Evolutionary conservation across 306 rosid genomes (phyloP), one percentile per base, ranked within the genome.

Genomic region (Canavalia gladiata): DNA sequence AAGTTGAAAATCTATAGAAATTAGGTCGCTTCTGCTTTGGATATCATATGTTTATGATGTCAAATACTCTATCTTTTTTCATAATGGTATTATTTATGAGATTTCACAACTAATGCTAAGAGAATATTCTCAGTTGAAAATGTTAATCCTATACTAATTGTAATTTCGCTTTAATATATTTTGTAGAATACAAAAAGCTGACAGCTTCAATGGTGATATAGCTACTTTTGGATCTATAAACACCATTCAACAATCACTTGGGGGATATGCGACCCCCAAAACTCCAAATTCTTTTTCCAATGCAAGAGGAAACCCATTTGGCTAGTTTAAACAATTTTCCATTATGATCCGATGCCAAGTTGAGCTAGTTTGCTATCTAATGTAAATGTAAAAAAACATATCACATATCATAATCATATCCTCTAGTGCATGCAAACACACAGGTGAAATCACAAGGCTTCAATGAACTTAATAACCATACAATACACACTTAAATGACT

Each of bases 231-330:
- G 80, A 52, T 64, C 87, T 52, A 18, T 82, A 34, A 51, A 73
- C 78, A 42, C 75, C 13, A 67, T 57, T 73, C 91, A 84, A 70
- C 89, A 77, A 34, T 68, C 86, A 66, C n/a, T 50, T 30, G 79
- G 74, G 5, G 75, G 4, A 76, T 75, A 30, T 76, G 62, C 74
- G 63, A 78, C 84, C 25, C 81, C 84, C 37, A 49, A 57, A 67
- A 57, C 77, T 42, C 56, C 86, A 64, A 83, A 54, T 64, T 64
- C 84, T 34, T 82, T 72, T 43, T 64, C 89, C 64, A 72, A 89
- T 45, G 63, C 12, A 56, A 83, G 92, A 78, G 84, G 88, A 71
- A 92, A 95, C 50, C 98, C 98, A 59, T 95, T 92, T 81, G 95
- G 41, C 25, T 94, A 89, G 82, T 42, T 30, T 25, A 50, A 63